Evolutionary conservation across 2,329 filamentous ascomycete genomes (phyloP), one percentile per base, ranked within the genome.

Genomic region (Cytospora schulzeri): DNA sequence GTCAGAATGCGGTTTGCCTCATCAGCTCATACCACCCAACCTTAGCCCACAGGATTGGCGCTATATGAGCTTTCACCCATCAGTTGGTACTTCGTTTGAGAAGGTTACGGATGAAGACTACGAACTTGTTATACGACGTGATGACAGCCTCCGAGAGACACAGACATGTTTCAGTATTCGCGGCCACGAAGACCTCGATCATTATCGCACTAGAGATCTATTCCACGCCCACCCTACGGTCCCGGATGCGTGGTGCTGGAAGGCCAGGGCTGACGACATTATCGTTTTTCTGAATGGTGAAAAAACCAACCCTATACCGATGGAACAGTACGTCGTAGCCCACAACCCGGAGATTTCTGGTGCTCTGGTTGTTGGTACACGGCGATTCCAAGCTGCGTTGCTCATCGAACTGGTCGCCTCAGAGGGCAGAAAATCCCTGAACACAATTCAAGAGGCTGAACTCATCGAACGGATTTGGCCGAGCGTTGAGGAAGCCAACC

Each of bases 341-440:
- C 71, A 71, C n/a, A 33, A 64, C 35, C 50, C 62, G 24, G 45
- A 45, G 12, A 14, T 63, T 22, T 38, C n/a, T n/a, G 62, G 28
- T 6, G 62, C 50, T 17, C 33, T 64, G 6, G 41, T 64, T 4
- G n/a, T 48, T 12, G 62, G 62, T n/a, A 26, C 38, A 19, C 24
- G 29, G 33, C 48, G 50, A 9, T 50, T 60, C 7, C 54, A 59
- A 28, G 48, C 62, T 12, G 26, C 45, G 8, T 29, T 64, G 17
- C 48, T 64, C 9, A 64, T 85, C 38, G 83, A 85, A 65, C 80
- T 80, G 0, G 33, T 17, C 12, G 12, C 63, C 35, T 48, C 55
- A 19, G 51, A 45, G 35, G 35, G 12, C 7, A 26, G 17, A 4
- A 28, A 17, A 14, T 11, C 15, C 12, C 9, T 54, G 52, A 31